phyloP scores from a whole-genome alignment of 805 yeast genomes.

The Candida nemodendra region DNA sequence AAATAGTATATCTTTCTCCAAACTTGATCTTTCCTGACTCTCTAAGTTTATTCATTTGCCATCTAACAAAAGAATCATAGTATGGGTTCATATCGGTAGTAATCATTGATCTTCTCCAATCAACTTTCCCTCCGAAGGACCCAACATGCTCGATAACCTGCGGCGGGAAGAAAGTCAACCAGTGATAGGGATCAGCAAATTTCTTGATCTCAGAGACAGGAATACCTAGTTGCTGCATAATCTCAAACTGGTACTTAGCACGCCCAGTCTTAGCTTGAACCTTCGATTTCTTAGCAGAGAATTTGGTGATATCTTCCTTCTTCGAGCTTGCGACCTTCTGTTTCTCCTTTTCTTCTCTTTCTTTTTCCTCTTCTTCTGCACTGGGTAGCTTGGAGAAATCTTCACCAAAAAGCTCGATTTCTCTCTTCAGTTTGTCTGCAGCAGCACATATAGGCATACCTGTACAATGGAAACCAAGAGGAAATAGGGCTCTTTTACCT shows the following conservation, averaged over 20 bases:
- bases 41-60: constrained; percentile 92
- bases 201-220: constrained; percentile 77
- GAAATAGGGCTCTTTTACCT: constrained; percentile 90
- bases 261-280: constrained; percentile 93
- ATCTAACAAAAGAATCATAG: constrained; percentile 91
- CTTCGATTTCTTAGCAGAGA: constrained; percentile 89
- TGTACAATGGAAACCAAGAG: constrained; percentile 98
- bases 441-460: constrained; percentile 98
- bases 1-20: constrained; percentile 96
- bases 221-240: constrained; percentile 92
- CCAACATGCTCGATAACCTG: constrained; percentile 78
- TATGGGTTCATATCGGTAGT: constrained; percentile 95
- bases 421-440: constrained; percentile 93
- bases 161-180: constrained; percentile 93
- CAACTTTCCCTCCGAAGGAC: constrained; percentile 86
- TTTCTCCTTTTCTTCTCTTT: constrained; percentile 27
- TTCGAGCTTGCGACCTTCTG: constrained; percentile 36
- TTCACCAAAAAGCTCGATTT: constrained; percentile 84
- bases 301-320: constrained; percentile 82
- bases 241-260: constrained; percentile 92
- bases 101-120: constrained; percentile 95
- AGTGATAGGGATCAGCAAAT: constrained; percentile 88
- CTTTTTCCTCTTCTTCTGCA: constrained; percentile 53
- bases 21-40: constrained; percentile 89
- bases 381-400: constrained; percentile 70